Evolutionary conservation across 495 filamentous ascomycete genomes (phyloP), one percentile per base, ranked within the genome.

Genomic region (Penicillium ucsense): DNA sequence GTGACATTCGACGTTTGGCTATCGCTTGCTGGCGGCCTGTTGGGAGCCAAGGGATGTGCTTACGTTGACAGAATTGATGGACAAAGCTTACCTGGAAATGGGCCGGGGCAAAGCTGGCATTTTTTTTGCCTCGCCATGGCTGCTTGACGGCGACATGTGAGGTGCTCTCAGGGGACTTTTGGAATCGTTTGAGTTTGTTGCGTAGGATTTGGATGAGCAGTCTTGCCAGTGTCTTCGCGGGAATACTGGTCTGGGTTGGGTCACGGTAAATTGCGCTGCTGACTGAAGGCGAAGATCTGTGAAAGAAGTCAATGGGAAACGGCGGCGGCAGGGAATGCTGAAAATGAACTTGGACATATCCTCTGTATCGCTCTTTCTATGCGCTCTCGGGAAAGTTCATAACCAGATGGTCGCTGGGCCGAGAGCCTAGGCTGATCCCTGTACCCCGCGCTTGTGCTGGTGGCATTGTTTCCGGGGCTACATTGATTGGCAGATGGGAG

Each of bases 61-160:
- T 20, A 20, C 2, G 20, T 20, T 20, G 20, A 20, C 20, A 20
- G 20, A 20, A 20, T 20, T 20, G 20, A 20, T 20, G 20, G 34
- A 10, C 5, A 34, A 30, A 31, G 12, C 48, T 46, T 12, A 58
- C 53, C 60, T 63, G 8, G 60, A 61, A 49, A 68, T 74, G 6
- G 71, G 71, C 41, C 67, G 49, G 8, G 71, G 59, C 9, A 63
- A 42, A 8, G 65, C 53, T 4, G 59, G 56, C 36, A 48, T 36
- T 38, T 53, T 55, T 41, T 66, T 62, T 31, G 51, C 46, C 6
- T 51, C 55, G 8, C 48, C 47, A 32, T 41, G 36, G 8, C 33
- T 38, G 39, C 58, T 57, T 46, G 45, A n/a, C 35, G 11, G 51
- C 32, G 59, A 56, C 64, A 44, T 65, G 51, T 30, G 46, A 35